phyloP scores from a whole-genome alignment of 257 asterid genomes.

The Lycium barbarum region DNA sequence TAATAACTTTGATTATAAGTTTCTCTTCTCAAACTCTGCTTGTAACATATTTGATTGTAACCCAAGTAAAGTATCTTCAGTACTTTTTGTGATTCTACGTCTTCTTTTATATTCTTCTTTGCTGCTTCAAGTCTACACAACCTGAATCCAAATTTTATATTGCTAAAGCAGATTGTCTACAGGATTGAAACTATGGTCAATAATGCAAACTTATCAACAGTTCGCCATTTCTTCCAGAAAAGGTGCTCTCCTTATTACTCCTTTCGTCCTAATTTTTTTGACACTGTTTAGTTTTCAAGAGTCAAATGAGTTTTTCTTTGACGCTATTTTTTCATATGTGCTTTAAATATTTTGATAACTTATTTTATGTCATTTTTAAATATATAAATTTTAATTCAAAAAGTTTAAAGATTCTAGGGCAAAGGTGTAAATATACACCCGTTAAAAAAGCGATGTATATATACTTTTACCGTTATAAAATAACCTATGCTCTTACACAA shows the following conservation, averaged over 20 bases:
- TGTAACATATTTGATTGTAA: neutral
- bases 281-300: neutral
- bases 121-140: neutral
- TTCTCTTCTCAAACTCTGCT: neutral
- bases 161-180: neutral
- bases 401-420: no score
- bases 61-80: neutral
- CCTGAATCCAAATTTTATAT: neutral
- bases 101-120: neutral
- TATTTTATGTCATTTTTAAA: no score
- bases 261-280: neutral
- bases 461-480: no score
- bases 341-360: no score
- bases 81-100: neutral
- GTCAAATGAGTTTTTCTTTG: no score
- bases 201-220: neutral
- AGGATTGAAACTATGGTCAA: slow-evolving; percentile 7
- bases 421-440: no score
- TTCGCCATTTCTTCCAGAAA: neutral
- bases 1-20: neutral
- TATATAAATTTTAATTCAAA: no score
- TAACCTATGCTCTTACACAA: no score
- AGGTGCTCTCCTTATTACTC: neutral
- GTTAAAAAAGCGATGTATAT: no score
- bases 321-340: no score